Conservation (phyloP, 805 yeast species). For the Saccharomycopsis javanensis region DNA sequence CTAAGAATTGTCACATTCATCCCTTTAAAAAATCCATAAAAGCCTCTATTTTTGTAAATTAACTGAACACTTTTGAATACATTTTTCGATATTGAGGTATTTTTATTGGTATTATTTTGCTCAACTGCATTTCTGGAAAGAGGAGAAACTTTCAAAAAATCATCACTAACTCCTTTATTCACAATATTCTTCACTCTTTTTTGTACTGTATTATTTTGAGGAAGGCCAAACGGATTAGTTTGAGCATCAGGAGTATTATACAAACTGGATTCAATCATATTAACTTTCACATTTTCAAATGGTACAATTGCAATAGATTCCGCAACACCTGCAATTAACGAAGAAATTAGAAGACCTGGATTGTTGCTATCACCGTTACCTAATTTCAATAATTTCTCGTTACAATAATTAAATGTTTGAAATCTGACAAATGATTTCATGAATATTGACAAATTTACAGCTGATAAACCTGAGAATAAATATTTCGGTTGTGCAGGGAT, state of each 20-base stretch:
- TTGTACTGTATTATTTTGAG: background rate
- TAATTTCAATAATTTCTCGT: slow-evolving; percentile 45
- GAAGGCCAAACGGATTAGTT: slow-evolving; percentile 23
- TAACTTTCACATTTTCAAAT: slow-evolving; percentile 75
- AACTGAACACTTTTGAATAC: slow-evolving; percentile 47
- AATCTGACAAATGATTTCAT: slow-evolving; percentile 68
- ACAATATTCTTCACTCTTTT: background rate
- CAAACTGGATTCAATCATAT: slow-evolving; percentile 62
- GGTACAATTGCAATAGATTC: slow-evolving; percentile 85
- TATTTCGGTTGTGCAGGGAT: slow-evolving; percentile 25
- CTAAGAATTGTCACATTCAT: slow-evolving; percentile 71
- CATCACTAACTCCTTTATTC: slow-evolving; percentile 3
- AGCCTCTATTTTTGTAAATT: slow-evolving; percentile 64
- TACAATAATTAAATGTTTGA: slow-evolving; percentile 62
- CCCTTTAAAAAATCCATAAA: slow-evolving; percentile 74
- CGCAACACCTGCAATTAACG: slow-evolving; percentile 61
- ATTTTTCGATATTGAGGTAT: slow-evolving; percentile 31
- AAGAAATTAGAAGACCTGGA: slow-evolving; percentile 57
- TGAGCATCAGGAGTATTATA: slow-evolving; percentile 26
- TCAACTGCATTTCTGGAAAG: slow-evolving; percentile 21
- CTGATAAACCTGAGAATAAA: slow-evolving; percentile 55
- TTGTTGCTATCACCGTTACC: slow-evolving; percentile 47
- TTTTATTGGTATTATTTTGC: slow-evolving; percentile 12
- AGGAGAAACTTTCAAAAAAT: slow-evolving; percentile 20
- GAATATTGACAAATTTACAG: slow-evolving; percentile 65